Evolutionary conservation across 768 basidiomycete genomes (phyloP).

Genomic region (Tephrocybe rancida): DNA sequence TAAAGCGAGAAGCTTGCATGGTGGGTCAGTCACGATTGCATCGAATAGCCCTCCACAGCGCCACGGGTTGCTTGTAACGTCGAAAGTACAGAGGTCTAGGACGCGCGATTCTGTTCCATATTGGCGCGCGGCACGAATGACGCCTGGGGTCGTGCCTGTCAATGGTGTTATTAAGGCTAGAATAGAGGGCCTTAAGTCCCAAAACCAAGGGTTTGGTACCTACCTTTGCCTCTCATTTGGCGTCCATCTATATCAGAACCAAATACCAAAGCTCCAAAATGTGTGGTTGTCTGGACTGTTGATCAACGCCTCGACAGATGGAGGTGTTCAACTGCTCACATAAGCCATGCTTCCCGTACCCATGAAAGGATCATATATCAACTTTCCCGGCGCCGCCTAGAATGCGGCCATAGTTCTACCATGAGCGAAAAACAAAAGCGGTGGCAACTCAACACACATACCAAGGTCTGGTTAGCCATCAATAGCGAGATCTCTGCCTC

Average conservation of each 20-base stretch:
- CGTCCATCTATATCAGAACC: slow-evolving; percentile 98
- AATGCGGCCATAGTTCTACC: neutral
- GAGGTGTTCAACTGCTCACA: slow-evolving; percentile 40
- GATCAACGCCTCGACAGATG: neutral
- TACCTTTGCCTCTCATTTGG: slow-evolving; percentile 94
- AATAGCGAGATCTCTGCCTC: slow-evolving; percentile 93
- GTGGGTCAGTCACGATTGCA: slow-evolving; percentile 93
- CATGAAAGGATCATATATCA: slow-evolving; percentile 95
- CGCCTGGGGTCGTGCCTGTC: slow-evolving; percentile 58
- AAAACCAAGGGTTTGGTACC: slow-evolving; percentile 6
- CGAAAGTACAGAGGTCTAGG: slow-evolving; percentile 88
- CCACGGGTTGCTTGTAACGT: slow-evolving; percentile 90
- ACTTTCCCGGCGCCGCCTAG: slow-evolving; percentile 84
- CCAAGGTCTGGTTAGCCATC: slow-evolving; percentile 96
- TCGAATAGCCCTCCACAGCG: slow-evolving; percentile 90
- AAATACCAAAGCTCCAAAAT: slow-evolving; percentile 85
- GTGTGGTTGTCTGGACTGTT: slow-evolving; percentile 66
- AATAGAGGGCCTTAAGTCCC: neutral
- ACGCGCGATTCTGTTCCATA: slow-evolving; percentile 78
- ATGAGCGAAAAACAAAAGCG: neutral
- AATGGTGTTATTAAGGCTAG: neutral
- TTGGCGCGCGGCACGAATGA: slow-evolving; percentile 79
- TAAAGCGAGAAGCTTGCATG: slow-evolving; percentile 61
- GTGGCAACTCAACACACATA: slow-evolving; percentile 27
- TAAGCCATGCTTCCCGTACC: slow-evolving; percentile 94